phyloP scores from a whole-genome alignment of 1,139 yeast species.

The Scheffersomyces parashehatae region DNA sequence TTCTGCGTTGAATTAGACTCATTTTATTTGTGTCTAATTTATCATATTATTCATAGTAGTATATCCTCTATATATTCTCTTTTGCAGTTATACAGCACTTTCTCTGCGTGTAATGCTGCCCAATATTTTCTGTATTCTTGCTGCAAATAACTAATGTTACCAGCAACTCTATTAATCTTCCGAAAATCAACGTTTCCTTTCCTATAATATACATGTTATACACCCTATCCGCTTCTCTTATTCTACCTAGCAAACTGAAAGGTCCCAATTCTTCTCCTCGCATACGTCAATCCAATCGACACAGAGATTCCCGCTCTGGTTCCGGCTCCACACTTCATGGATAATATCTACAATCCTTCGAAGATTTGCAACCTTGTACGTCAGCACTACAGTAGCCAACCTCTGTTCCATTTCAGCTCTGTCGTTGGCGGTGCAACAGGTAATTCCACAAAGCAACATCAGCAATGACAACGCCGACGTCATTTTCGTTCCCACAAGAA shows the following conservation, averaged over 20 bases:
- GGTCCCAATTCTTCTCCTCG: conserved; percentile 5
- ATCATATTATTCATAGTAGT: no score
- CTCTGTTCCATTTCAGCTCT: conserved; percentile 10
- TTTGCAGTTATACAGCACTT: no score
- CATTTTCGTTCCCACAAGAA: conserved; percentile 2
- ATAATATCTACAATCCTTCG: conserved; percentile 5
- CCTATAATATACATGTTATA: no score
- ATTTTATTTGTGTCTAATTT: no score
- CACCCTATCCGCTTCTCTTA: no score
- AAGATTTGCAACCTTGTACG: conserved; percentile 9
- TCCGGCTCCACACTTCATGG: conserved; percentile 7
- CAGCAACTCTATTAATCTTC: no score
- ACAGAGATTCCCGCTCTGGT: conserved; percentile 1
- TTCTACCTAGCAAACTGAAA: conserved; percentile 3
- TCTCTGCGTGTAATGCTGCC: no score
- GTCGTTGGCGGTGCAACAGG: conserved; percentile 11
- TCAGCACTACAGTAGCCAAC: conserved; percentile 9
- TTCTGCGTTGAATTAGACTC: no score
- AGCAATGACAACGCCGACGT: conserved; percentile 10
- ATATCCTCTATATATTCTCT: no score
- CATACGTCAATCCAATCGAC: conserved; percentile 9
- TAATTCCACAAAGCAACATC: conserved; percentile 14
- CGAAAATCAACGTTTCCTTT: no score
- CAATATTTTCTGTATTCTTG: no score
- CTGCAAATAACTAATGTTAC: no score